phyloP scores from a whole-genome alignment of 305 asterid species.

The Salvia sclarea region DNA sequence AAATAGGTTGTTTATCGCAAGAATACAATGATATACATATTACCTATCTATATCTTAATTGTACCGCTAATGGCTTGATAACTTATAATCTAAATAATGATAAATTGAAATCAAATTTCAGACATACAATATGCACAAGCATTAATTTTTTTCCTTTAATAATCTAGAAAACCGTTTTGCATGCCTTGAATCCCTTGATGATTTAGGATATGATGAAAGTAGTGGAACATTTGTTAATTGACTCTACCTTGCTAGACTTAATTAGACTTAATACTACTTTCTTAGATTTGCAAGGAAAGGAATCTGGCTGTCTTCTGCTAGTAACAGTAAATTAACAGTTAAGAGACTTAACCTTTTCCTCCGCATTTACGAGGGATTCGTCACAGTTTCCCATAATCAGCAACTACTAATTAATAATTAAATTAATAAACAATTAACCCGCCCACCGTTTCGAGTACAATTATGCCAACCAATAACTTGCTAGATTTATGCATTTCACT shows the following conservation, averaged over 20 bases:
- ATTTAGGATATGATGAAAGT: no score
- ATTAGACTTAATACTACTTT: no score
- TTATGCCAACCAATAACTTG: background rate
- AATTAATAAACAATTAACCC: background rate
- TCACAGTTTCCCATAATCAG: constrained; percentile 25
- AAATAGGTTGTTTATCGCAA: no score
- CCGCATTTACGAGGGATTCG: background rate
- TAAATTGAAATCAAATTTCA: background rate
- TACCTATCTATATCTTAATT: no score
- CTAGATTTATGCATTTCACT: constrained; percentile 21
- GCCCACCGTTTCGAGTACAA: background rate
- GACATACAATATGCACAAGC: background rate
- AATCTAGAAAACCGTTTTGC: background rate
- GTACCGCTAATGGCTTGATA: no score
- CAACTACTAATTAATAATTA: background rate
- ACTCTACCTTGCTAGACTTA: background rate
- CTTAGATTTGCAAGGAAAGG: background rate
- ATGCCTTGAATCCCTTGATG: no score
- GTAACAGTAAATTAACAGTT: constrained; percentile 31
- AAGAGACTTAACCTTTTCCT: background rate
- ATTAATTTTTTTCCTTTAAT: background rate
- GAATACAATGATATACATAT: no score
- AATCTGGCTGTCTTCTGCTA: constrained; percentile 33
- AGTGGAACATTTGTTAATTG: constrained; percentile 27
- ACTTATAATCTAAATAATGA: background rate